Percentiles rank a stretch among this genome's conserved stretches.
These are phyloP conservation scores for Talaromyces albobiverticillius DNA, from an alignment of 2,329 filamentous ascomycete genomes.

Conservation along the genomic window DNA sequence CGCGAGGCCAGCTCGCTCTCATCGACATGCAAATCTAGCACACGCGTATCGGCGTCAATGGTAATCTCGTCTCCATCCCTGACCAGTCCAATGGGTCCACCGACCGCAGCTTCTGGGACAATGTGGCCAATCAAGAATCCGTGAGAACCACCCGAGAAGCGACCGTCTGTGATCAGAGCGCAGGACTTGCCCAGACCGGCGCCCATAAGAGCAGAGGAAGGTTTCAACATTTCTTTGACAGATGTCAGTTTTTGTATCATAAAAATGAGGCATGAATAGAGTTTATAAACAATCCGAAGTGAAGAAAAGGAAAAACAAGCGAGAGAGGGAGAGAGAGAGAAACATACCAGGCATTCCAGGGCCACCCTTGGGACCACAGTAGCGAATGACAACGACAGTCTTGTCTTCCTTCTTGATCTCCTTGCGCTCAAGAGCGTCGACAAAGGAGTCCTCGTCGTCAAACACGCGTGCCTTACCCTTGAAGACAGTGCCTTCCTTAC, in stretches of 20 bases:
- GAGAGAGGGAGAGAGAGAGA: not conserved
- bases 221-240: slow-evolving; percentile 66
- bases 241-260: slow-evolving; percentile 52
- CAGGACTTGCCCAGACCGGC: slow-evolving; percentile 67
- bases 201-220: slow-evolving; percentile 70
- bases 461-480: slow-evolving; percentile 68
- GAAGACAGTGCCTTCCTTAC: slow-evolving; percentile 68
- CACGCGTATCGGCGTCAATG: slow-evolving; percentile 75
- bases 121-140: slow-evolving; percentile 87
- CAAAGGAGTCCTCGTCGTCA: slow-evolving; percentile 68
- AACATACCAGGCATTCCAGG: slow-evolving; percentile 61
- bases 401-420: slow-evolving; percentile 74
- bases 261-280: not conserved
- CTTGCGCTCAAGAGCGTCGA: slow-evolving; percentile 62
- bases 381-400: slow-evolving; percentile 72
- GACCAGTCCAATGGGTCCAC: slow-evolving; percentile 81
- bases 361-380: slow-evolving; percentile 70
- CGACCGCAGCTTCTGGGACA: slow-evolving; percentile 81
- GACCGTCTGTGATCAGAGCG: slow-evolving; percentile 69
- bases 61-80: slow-evolving; percentile 74
- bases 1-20: slow-evolving; percentile 62
- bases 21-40: slow-evolving; percentile 63
- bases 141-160: slow-evolving; percentile 67
- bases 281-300: not conserved
- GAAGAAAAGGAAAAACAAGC: not conserved